Conservation (phyloP, 1,139 yeast genomes). For the Kodamaea plutei region DNA sequence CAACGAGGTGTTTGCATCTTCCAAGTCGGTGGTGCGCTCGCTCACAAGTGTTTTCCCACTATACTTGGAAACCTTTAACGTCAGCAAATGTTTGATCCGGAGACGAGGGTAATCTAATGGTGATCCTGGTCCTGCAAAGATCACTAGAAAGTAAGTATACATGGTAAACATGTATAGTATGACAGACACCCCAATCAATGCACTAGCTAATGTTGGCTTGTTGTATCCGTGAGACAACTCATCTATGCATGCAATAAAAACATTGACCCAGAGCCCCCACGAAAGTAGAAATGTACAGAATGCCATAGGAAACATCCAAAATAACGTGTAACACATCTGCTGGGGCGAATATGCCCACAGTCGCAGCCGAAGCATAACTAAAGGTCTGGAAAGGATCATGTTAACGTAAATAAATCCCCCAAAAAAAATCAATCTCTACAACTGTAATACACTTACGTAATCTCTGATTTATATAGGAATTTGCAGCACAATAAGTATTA, state of each 20-base stretch:
- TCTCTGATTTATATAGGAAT: no score
- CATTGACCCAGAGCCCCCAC: slow-evolving; percentile 57
- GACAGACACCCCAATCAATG: slow-evolving; percentile 15
- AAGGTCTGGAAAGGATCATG: slow-evolving; percentile 10
- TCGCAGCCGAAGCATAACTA: slow-evolving; percentile 11
- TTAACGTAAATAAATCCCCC: background rate
- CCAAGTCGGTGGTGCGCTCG: background rate
- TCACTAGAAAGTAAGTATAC: slow-evolving; percentile 51
- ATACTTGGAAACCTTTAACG: slow-evolving; percentile 7
- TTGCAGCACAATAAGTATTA: no score
- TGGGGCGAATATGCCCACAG: no score
- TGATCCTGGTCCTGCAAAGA: slow-evolving; percentile 60
- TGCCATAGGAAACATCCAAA: slow-evolving; percentile 56
- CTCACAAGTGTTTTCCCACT: background rate
- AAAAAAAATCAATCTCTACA: no score
- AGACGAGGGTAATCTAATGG: slow-evolving; percentile 50
- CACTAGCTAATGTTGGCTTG: slow-evolving; percentile 11
- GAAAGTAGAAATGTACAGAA: slow-evolving; percentile 47
- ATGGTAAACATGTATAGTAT: slow-evolving; percentile 24
- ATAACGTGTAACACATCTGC: no score
- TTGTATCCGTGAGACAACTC: slow-evolving; percentile 13
- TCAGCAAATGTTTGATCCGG: slow-evolving; percentile 10
- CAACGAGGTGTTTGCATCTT: background rate
- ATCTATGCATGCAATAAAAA: slow-evolving; percentile 13
- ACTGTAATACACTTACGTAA: no score